Evolutionary conservation across 2,329 filamentous ascomycete genomes (phyloP), one percentile per base, ranked within the genome.

Genomic region (Penicillium sp.): DNA sequence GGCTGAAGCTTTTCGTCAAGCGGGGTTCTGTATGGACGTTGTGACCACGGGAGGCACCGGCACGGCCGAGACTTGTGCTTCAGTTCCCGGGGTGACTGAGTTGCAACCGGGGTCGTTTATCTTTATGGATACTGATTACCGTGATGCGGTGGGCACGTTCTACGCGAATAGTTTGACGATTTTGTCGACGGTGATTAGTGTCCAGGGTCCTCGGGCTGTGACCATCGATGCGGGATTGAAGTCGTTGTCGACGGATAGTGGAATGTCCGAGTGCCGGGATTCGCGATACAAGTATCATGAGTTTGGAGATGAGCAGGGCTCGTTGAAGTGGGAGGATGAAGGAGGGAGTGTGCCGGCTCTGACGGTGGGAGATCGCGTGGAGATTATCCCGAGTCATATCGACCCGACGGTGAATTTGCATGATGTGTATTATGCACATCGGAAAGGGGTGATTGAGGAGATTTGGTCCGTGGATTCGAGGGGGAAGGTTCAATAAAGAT

Each of bases 71-170:
- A 78, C 80, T 53, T 79, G 76, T 46, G 76, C 70, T 1, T 69
- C 63, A 0, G 74, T 77, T 0, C 69, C 72, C 0, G 76, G 76
- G 0, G 68, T 80, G 0, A 80, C 76, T 1, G 77, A 80, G 54
- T 64, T 80, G 1, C 77, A 80, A 55, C 77, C 77, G 0, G 77
- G 77, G 0, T 77, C 73, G 0, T 80, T 80, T 49, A 70, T 80
- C 47, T 79, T 80, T 57, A 80, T 80, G 77, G 77, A 80, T 48
- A 77, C 76, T 2, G 77, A 80, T 55, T 80, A 80, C 53, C 71
- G 76, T 3, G 75, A 76, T 44, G 77, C 77, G 0, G 67, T 79
- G 0, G 77, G 77, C 1, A 62, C 66, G 0, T 71, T 71, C 46
- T 80, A 75, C 56, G 65, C 67, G 0, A 73, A 79, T 52, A 77